Base-by-base conservation (phyloP, 2,329 filamentous ascomycete genomes). In the Ophidiomyces ophidiicola region DNA sequence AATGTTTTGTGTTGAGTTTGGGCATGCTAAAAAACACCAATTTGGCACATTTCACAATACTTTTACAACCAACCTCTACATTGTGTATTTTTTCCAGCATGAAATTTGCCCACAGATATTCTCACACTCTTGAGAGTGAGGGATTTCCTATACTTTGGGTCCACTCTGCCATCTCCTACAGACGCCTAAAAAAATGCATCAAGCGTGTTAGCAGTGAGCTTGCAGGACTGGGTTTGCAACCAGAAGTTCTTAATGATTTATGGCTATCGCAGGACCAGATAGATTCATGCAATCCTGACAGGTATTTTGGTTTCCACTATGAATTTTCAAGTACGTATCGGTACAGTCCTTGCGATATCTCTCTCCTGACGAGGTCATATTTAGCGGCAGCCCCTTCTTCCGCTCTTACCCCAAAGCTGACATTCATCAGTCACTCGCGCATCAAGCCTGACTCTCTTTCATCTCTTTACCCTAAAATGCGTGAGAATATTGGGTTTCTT, bases 81-180 rank as follows among this genome's bases (percentile, higher is more conserved):
- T n/a, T n/a, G n/a, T n/a, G n/a, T n/a, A n/a, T n/a, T n/a, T n/a
- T n/a, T n/a, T n/a, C n/a, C 41, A 46, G 12, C 39, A 93, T 93
- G 85, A 93, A 93, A 69, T 93, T 92, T 60, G 83, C 78, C 19
- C 82, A 81, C 55, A 73, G 78, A 53, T 90, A 85, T 57, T 76
- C 78, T 54, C 72, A 79, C 50, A 71, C 72, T 35, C 69, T 93
- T 45, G 67, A 73, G 46, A 72, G 67, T 47, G 80, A 83, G 68
- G 80, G 74, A 47, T 93, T 85, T 55, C 85, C 85, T 5, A 63
- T 72, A 35, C 76, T 79, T 54, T 76, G 72, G 72, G 62, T 86
- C 34, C 70, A 80, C 31, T 78, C 76, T 19, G 84, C 85, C 34
- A 82, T 93, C 45, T 83, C 82, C 2, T 93, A 93, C 57, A 73